Percentiles rank a stretch among this genome's conserved stretches.
These are phyloP conservation scores for Yamadazyma takamatsuzukensis DNA, from an alignment of 805 yeast genomes.

Conservation along the genomic window DNA sequence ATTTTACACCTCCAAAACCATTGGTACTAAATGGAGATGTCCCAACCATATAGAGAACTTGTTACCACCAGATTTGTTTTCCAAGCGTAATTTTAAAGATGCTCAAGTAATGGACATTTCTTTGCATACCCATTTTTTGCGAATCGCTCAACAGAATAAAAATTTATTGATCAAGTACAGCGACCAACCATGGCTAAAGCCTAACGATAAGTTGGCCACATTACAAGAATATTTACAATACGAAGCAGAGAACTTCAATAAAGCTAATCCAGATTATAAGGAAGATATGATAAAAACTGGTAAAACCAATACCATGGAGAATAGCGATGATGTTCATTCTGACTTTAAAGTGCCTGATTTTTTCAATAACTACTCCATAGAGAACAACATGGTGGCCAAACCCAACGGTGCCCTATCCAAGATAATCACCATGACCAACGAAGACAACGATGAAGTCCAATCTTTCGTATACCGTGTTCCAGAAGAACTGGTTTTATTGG, in stretches of 20 bases:
- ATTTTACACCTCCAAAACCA: slow-evolving; percentile 62
- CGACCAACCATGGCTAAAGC: slow-evolving; percentile 31
- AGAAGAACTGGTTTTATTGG: slow-evolving; percentile 63
- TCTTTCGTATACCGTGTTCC: slow-evolving; percentile 61
- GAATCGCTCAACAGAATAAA: slow-evolving; percentile 21
- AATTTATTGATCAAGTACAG: slow-evolving; percentile 29
- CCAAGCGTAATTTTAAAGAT: slow-evolving; percentile 46
- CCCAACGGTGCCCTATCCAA: slow-evolving; percentile 14
- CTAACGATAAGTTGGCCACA: slow-evolving; percentile 14
- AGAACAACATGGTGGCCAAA: slow-evolving; percentile 18
- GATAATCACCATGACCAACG: slow-evolving; percentile 17
- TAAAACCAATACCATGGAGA: slow-evolving; percentile 10
- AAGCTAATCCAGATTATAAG: slow-evolving; percentile 10
- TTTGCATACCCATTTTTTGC: slow-evolving; percentile 30
- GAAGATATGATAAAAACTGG: slow-evolving; percentile 7
- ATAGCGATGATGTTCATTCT: slow-evolving; percentile 18
- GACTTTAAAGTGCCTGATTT: slow-evolving; percentile 26
- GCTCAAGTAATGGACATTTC: slow-evolving; percentile 53
- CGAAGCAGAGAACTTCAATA: slow-evolving; percentile 21
- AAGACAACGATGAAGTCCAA: slow-evolving; percentile 15
- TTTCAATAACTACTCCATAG: slow-evolving; percentile 19
- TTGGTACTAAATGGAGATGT: slow-evolving; percentile 85
- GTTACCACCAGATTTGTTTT: slow-evolving; percentile 33
- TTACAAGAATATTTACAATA: slow-evolving; percentile 29
- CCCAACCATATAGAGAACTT: slow-evolving; percentile 73